These are phyloP conservation scores for Saccharomyces jurei DNA, from an alignment of 805 yeast species.

Conservation along the genomic window DNA sequence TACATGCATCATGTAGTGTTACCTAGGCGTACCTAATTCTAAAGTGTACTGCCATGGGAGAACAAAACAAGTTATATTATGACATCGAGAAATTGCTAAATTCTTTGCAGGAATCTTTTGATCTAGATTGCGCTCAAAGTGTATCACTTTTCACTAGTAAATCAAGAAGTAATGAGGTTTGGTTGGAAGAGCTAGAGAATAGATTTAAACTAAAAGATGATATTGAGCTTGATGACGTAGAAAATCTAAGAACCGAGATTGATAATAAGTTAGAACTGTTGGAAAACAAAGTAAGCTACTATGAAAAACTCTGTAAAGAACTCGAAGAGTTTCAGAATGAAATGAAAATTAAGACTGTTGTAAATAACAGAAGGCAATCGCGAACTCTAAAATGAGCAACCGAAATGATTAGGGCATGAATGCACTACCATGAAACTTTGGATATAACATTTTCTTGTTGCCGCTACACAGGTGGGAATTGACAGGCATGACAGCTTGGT, in stretches of 20 bases:
- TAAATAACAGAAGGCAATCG: slow-evolving; percentile 14
- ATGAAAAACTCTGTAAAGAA: slow-evolving; percentile 45
- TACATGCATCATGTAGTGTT: not conserved
- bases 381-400: not conserved
- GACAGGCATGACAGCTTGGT: too few relatives aligned
- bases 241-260: slow-evolving; percentile 17
- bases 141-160: slow-evolving; percentile 21
- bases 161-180: slow-evolving; percentile 14
- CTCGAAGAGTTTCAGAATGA: slow-evolving; percentile 56
- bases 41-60: not conserved
- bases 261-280: slow-evolving; percentile 20
- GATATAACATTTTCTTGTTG: too few relatives aligned
- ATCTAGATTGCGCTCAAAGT: slow-evolving; percentile 22
- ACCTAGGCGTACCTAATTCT: not conserved
- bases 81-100: slow-evolving; percentile 18
- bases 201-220: slow-evolving; percentile 20
- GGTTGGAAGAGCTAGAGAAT: slow-evolving; percentile 16
- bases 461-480: too few relatives aligned
- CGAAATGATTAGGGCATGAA: not conserved
- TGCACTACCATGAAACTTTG: not conserved
- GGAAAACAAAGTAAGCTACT: slow-evolving; percentile 32
- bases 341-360: slow-evolving; percentile 37
- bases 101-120: slow-evolving; percentile 20
- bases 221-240: slow-evolving; percentile 24
- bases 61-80: not conserved